Base-by-base conservation (phyloP, 1,284 basidiomycete species). In the Bjerkandera adusta region DNA sequence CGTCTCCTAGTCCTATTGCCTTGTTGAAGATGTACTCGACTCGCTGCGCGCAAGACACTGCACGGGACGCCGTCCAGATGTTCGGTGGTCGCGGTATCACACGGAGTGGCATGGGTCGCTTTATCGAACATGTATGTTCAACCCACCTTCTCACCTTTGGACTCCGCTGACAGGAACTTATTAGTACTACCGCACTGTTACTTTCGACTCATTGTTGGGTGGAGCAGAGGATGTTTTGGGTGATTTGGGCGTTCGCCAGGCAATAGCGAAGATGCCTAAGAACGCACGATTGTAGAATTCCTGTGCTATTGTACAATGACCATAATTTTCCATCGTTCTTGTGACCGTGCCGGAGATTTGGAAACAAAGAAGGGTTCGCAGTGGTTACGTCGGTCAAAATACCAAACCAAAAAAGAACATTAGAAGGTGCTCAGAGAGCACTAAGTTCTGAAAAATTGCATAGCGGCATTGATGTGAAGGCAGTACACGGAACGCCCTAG, bases 211-310 rank as follows among this genome's bases (percentile, higher is more conserved):
- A 12, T 36, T 54, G 11, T 35, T 54, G n/a, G 53, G 53, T 33
- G 53, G 53, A 42, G 51, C 51, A 20, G 51, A 52, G 45, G 51
- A 52, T 24, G 51, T 52, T 13, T 32, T 52, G 47, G 77, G 73
- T 36, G 83, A 85, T 57, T 71, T 85, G 22, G 81, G 81, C 49
- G 79, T 83, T 5, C 73, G 81, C 36, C 82, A 84, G 59, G 82
- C 81, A 0, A 69, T 84, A 43, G 70, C 79, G 18, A 68, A 67
- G 18, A 82, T 85, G 72, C 81, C 83, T 16, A 75, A 72, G 64
- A 73, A 78, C 51, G 70, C 72, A 5, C 71, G 70, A 49, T 60
- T 83, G 56, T 79, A 54, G 66, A 18, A 30, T 32, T 32, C 26
- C 20, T 27, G 37, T n/a, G n/a, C n/a, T n/a, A n/a, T n/a, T n/a